Percentiles rank a stretch among this genome's conserved stretches.
Evolutionary conservation across 768 basidiomycete genomes (phyloP).

Genomic region (Rhodotorula kratochvilovae): DNA sequence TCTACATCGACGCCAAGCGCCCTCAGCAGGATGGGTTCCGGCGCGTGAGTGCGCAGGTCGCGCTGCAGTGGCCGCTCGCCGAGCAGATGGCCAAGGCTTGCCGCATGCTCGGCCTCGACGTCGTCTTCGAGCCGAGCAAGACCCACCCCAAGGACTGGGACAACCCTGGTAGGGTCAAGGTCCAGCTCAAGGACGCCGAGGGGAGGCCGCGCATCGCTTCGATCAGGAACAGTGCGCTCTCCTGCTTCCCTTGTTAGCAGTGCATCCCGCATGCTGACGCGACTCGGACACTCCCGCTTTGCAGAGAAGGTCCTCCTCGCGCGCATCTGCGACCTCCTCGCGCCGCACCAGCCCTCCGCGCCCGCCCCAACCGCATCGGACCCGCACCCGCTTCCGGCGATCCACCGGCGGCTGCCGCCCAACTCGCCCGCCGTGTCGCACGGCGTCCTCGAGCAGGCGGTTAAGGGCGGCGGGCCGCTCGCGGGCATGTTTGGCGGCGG

Average conservation of each 20-base stretch:
- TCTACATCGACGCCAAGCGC: slow-evolving; percentile 93
- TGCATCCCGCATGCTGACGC: neutral
- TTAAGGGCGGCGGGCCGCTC: slow-evolving; percentile 37
- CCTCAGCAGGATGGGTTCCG: slow-evolving; percentile 78
- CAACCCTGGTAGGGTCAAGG: slow-evolving; percentile 90
- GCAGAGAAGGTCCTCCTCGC: slow-evolving; percentile 36
- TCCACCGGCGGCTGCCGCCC: slow-evolving; percentile 42
- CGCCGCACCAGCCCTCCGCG: slow-evolving; percentile 24
- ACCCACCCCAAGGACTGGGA: slow-evolving; percentile 95
- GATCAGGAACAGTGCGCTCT: slow-evolving; percentile 49
- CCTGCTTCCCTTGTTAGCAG: too few relatives aligned
- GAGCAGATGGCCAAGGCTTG: slow-evolving; percentile 86
- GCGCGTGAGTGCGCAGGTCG: slow-evolving; percentile 69
- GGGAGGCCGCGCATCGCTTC: slow-evolving; percentile 46
- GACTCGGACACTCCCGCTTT: too few relatives aligned
- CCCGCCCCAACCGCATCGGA: slow-evolving; percentile 43
- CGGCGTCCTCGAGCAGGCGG: slow-evolving; percentile 38
- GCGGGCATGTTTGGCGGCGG: slow-evolving; percentile 39
- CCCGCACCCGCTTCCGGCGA: slow-evolving; percentile 32
- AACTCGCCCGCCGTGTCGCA: slow-evolving; percentile 40
- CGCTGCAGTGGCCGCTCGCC: slow-evolving; percentile 91
- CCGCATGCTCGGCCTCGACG: slow-evolving; percentile 66
- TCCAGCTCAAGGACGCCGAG: slow-evolving; percentile 54
- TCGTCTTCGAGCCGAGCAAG: slow-evolving; percentile 77
- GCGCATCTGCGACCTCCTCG: slow-evolving; percentile 26